Evolutionary conservation across 1,284 basidiomycete genomes (phyloP).

Genomic region (Puccinia hordei): DNA sequence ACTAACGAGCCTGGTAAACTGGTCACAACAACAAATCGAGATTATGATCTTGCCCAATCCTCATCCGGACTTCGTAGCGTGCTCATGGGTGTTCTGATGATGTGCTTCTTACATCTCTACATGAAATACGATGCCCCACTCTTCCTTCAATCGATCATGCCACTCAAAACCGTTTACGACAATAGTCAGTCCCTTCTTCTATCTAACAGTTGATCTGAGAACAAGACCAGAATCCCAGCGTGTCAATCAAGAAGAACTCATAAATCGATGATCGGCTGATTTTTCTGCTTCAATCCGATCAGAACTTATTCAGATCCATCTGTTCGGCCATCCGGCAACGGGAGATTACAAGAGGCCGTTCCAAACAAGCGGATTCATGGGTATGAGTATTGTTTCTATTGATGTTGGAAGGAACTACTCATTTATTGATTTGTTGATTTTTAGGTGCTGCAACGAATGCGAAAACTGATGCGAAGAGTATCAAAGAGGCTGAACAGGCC

Average conservation of each 20-base stretch:
- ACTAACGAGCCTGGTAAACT: slow-evolving; percentile 74
- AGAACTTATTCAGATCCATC: slow-evolving; percentile 49
- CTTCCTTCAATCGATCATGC: slow-evolving; percentile 88
- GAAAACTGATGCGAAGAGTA: slow-evolving; percentile 49
- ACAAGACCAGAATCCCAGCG: too few species aligned
- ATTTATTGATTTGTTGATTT: not conserved
- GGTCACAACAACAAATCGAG: slow-evolving; percentile 85
- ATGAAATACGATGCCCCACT: slow-evolving; percentile 82
- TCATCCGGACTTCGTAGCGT: slow-evolving; percentile 63
- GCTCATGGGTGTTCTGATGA: slow-evolving; percentile 81
- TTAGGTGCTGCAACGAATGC: slow-evolving; percentile 44
- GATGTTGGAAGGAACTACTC: not conserved
- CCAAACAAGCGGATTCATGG: slow-evolving; percentile 47
- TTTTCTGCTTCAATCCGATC: not conserved
- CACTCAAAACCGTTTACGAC: slow-evolving; percentile 80
- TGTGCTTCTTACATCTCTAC: slow-evolving; percentile 65
- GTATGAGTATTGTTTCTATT: not conserved
- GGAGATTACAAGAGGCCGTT: slow-evolving; percentile 48
- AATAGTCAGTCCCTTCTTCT: slow-evolving; percentile 62
- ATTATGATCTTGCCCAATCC: slow-evolving; percentile 75
- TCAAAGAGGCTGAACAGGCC: slow-evolving; percentile 50
- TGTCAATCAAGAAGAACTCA: not conserved
- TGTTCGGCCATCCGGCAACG: slow-evolving; percentile 42
- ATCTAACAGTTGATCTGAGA: not conserved
- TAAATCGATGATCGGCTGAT: not conserved